These are phyloP conservation scores for Hansfordia pulvinata DNA, from an alignment of 2,329 filamentous ascomycete genomes.

Conservation along the genomic window DNA sequence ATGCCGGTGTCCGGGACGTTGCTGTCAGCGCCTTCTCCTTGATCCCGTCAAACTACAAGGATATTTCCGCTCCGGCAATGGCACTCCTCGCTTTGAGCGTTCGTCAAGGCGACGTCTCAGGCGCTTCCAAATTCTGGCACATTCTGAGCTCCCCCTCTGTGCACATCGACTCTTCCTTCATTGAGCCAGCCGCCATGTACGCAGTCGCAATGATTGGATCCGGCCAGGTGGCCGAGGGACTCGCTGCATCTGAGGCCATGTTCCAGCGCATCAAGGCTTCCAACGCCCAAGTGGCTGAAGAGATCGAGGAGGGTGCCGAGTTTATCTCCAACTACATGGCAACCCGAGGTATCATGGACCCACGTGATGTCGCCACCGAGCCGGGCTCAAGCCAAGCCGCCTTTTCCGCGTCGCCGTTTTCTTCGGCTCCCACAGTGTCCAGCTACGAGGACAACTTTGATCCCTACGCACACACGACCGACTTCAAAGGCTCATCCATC, in stretches of 20 bases:
- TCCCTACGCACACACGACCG: slow-evolving; percentile 78
- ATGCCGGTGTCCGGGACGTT: slow-evolving; percentile 56
- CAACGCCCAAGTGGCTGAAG: slow-evolving; percentile 49
- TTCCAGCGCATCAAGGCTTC: slow-evolving; percentile 67
- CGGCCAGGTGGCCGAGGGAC: slow-evolving; percentile 69
- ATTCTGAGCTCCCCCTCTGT: slow-evolving; percentile 51
- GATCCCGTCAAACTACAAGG: slow-evolving; percentile 35
- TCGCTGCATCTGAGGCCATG: slow-evolving; percentile 71
- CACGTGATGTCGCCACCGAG: slow-evolving; percentile 35
- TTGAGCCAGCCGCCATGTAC: slow-evolving; percentile 86
- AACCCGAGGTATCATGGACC: slow-evolving; percentile 37
- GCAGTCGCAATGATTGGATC: slow-evolving; percentile 76
- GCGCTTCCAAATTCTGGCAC: slow-evolving; percentile 70
- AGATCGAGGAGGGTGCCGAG: slow-evolving; percentile 77
- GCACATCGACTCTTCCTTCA: slow-evolving; percentile 48
- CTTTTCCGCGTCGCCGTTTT: slow-evolving; percentile 34
- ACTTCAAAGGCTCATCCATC: slow-evolving; percentile 83
- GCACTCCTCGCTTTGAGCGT: slow-evolving; percentile 80
- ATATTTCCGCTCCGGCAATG: slow-evolving; percentile 48
- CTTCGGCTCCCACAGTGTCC: slow-evolving; percentile 41
- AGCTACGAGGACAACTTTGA: slow-evolving; percentile 75
- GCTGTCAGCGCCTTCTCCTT: slow-evolving; percentile 54
- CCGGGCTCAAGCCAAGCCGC: slow-evolving; percentile 33
- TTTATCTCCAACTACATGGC: slow-evolving; percentile 50
- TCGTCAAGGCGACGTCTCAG: slow-evolving; percentile 64